Conservation (phyloP, 805 yeast genomes). For the Suhomyces sp. region DNA sequence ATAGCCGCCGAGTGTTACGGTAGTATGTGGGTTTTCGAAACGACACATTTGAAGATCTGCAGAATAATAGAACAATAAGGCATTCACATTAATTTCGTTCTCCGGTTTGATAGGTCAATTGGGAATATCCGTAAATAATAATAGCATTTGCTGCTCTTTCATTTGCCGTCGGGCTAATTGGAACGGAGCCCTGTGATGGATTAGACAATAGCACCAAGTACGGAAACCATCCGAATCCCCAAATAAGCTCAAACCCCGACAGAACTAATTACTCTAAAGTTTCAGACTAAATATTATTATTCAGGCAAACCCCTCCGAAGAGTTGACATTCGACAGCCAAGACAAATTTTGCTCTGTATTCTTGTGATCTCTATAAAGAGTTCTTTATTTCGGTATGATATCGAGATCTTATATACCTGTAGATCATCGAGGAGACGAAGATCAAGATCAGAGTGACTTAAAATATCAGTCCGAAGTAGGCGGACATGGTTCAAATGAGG, state of each 20-base stretch:
- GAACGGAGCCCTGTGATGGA: neutral
- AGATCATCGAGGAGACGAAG: neutral
- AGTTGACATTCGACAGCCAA: neutral
- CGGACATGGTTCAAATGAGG: no score
- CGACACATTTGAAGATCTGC: neutral
- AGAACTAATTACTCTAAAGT: neutral
- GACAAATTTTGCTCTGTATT: neutral
- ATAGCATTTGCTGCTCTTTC: neutral
- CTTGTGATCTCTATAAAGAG: neutral
- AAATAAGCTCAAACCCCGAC: neutral
- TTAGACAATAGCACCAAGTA: neutral
- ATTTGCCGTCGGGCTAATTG: neutral
- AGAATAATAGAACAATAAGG: neutral
- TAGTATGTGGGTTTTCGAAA: neutral
- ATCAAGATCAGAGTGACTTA: neutral
- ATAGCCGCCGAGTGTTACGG: neutral
- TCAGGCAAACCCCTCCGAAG: neutral
- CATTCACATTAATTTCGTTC: neutral
- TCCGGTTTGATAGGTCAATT: neutral
- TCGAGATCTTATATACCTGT: neutral
- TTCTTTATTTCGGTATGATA: neutral
- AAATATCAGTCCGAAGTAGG: no score
- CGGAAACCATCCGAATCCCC: neutral
- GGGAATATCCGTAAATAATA: neutral
- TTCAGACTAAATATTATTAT: neutral